These are phyloP conservation scores for Suhomyces chickasaworum DNA, from an alignment of 1,139 yeast species.

Conservation along the genomic window DNA sequence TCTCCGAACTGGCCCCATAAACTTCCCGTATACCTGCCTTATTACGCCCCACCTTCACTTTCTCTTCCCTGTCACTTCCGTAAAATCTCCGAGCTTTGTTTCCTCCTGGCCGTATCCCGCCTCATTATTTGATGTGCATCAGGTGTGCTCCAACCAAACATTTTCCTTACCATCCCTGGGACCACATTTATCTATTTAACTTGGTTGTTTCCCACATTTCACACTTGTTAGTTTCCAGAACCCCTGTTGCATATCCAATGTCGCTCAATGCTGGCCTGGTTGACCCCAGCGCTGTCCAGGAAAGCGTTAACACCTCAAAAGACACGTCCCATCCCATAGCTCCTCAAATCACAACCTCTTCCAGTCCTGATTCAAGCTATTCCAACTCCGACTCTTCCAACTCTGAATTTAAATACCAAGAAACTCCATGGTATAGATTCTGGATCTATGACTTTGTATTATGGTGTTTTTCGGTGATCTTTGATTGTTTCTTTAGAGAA, in stretches of 20 bases:
- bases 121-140: not conserved
- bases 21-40: not conserved
- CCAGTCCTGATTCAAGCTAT: not conserved
- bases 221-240: not conserved
- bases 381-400: not conserved
- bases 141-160: not conserved
- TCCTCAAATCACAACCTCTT: not conserved
- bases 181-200: slow-evolving; percentile 2
- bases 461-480: slow-evolving; percentile 48
- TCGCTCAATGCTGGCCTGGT: not conserved
- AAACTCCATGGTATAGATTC: slow-evolving; percentile 36
- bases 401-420: slow-evolving; percentile 4
- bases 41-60: not conserved
- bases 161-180: not conserved
- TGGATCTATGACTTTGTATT: slow-evolving; percentile 50
- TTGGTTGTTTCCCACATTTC: too few relatives aligned
- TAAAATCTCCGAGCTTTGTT: not conserved
- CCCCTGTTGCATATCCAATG: not conserved
- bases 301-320: not conserved
- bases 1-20: not conserved
- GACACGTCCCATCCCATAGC: not conserved
- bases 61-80: not conserved
- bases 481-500: slow-evolving; percentile 77
- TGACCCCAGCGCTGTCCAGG: not conserved
- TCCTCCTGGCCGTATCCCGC: slow-evolving; percentile 3